Conservation (phyloP, 2,329 filamentous ascomycete genomes). For the Podosphaera xanthii region DNA sequence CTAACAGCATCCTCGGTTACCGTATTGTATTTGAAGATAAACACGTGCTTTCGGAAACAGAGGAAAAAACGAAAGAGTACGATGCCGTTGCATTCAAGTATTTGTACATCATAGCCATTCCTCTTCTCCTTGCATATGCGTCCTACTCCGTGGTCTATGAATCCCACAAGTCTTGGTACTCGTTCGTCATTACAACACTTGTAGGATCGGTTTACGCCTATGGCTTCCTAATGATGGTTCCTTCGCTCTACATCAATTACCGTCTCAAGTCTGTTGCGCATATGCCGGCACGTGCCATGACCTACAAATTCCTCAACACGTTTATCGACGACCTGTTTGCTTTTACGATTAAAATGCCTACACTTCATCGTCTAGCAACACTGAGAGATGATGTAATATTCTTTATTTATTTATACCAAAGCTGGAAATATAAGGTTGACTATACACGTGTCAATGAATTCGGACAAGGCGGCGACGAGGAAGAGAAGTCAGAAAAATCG, state of each 20-base stretch:
- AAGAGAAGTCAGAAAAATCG: conserved; percentile 16
- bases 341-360: conserved; percentile 98
- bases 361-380: conserved; percentile 76
- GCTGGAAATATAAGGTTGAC: conserved; percentile 79
- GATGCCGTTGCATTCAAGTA: conserved; percentile 96
- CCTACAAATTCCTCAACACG: conserved; percentile 94
- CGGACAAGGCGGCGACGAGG: conserved; percentile 90
- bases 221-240: conserved; percentile 98
- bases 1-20: conserved; percentile 54
- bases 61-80: conserved; percentile 96
- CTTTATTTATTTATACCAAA: conserved; percentile 91
- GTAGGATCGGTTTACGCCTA: conserved; percentile 95
- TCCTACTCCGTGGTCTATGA: conserved; percentile 83
- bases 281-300: conserved; percentile 92
- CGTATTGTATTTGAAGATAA: conserved; percentile 81
- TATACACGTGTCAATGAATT: conserved; percentile 91
- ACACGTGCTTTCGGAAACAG: conserved; percentile 81
- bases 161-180: conserved; percentile 94
- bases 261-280: conserved; percentile 85
- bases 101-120: conserved; percentile 79
- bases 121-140: conserved; percentile 72
- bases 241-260: conserved; percentile 96
- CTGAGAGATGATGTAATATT: conserved; percentile 93
- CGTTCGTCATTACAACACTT: conserved; percentile 80
- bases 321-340: conserved; percentile 98